These are phyloP conservation scores for Penicillium dipodomyicola DNA, from an alignment of 495 filamentous ascomycete species.

Conservation along the genomic window DNA sequence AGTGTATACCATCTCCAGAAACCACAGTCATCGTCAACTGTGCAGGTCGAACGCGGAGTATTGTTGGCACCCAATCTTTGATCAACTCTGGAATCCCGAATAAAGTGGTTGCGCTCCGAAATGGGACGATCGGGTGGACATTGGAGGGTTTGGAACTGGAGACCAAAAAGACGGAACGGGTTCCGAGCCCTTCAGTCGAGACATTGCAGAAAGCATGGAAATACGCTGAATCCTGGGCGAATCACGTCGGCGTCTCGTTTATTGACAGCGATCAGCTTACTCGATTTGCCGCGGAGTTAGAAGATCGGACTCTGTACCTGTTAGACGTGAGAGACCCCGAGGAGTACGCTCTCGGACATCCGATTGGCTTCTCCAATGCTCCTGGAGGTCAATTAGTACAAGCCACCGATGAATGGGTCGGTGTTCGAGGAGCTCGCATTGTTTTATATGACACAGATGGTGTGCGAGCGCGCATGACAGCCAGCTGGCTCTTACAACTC, in stretches of 20 bases:
- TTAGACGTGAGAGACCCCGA: conserved; percentile 28
- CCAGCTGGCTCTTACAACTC: conserved; percentile 28
- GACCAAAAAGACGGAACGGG: conserved; percentile 11
- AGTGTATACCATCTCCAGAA: conserved; percentile 23
- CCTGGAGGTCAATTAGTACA: conserved; percentile 31
- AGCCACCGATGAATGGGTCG: conserved; percentile 30
- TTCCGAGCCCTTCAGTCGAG: conserved; percentile 17
- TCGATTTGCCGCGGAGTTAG: conserved; percentile 9
- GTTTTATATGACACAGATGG: conserved; percentile 29
- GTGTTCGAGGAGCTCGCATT: conserved; percentile 26
- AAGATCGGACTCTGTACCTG: conserved; percentile 21
- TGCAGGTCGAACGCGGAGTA: conserved; percentile 30
- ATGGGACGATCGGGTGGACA: conserved; percentile 32
- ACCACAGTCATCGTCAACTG: conserved; percentile 30
- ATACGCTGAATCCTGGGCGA: conserved; percentile 21
- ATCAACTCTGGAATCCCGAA: conserved; percentile 26
- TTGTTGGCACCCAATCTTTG: conserved; percentile 27
- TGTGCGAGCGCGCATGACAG: conserved; percentile 27
- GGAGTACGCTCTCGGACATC: conserved; percentile 23
- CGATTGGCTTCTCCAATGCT: conserved; percentile 24
- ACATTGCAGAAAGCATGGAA: conserved; percentile 16
- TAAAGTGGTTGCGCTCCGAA: conserved; percentile 26
- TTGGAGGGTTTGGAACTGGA: conserved; percentile 26
- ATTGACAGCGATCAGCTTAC: conserved; percentile 5
- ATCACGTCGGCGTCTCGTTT: conserved; percentile 15